phyloP scores from a whole-genome alignment of 2,329 filamentous ascomycete species.

The Alternaria sp. region DNA sequence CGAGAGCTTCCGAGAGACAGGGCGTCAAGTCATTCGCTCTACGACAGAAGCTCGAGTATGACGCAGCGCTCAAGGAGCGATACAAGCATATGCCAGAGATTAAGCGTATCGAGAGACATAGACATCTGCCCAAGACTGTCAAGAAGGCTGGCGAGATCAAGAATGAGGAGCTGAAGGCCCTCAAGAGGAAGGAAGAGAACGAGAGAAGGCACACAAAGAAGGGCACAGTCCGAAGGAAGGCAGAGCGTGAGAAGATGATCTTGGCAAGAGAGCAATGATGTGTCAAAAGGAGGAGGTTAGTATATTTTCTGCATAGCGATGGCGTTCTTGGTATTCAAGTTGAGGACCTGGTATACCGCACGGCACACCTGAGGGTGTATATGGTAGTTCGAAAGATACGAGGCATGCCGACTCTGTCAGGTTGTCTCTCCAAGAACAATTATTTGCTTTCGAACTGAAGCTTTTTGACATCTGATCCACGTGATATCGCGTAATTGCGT shows the following conservation, averaged over 20 bases:
- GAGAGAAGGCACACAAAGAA: conserved; percentile 90
- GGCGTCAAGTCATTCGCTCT: conserved; percentile 88
- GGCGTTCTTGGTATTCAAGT: conserved; percentile 34
- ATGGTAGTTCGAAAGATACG: conserved; percentile 3
- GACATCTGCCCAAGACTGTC: conserved; percentile 89
- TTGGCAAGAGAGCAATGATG: conserved; percentile 70
- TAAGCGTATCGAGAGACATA: conserved; percentile 85
- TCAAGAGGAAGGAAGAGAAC: conserved; percentile 94
- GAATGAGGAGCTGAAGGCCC: conserved; percentile 82
- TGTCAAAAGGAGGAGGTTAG: conserved; percentile 6
- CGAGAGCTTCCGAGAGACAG: conserved; percentile 81
- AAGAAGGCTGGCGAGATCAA: conserved; percentile 99
- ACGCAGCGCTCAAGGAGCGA: conserved; percentile 80
- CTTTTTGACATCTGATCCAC: neutral
- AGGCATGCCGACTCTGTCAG: neutral
- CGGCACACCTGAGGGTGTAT: conserved; percentile 2
- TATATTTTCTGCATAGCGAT: conserved; percentile 42
- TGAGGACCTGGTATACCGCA: neutral
- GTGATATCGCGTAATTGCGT: conserved; percentile 20
- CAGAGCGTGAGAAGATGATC: conserved; percentile 93
- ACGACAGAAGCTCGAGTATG: conserved; percentile 89
- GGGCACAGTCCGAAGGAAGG: conserved; percentile 75
- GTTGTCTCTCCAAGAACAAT: neutral
- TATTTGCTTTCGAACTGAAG: neutral
- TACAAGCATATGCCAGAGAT: conserved; percentile 98